These are phyloP conservation scores for Kodamaea fungicola DNA, from an alignment of 1,139 yeast genomes.

Conservation along the genomic window DNA sequence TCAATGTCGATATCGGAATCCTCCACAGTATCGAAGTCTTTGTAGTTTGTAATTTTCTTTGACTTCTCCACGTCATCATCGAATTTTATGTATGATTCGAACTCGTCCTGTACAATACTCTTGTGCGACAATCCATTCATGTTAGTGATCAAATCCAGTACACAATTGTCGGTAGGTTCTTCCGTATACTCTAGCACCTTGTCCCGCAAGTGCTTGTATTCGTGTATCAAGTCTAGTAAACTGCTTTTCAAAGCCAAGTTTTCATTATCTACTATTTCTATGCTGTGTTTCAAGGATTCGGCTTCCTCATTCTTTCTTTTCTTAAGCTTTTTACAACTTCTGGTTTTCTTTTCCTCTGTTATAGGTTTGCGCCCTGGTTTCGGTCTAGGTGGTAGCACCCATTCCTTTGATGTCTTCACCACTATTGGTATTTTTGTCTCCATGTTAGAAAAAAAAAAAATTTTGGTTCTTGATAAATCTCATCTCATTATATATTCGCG, in stretches of 20 bases:
- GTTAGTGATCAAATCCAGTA: conserved; percentile 25
- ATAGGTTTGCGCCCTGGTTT: conserved; percentile 21
- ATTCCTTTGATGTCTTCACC: conserved; percentile 20
- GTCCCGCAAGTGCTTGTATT: conserved; percentile 37
- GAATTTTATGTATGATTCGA: conserved; percentile 7
- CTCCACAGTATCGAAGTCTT: conserved; percentile 15
- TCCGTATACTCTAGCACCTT: conserved; percentile 27
- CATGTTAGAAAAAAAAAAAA: background rate
- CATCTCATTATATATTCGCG: background rate
- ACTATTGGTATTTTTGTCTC: conserved; percentile 7
- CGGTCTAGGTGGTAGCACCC: conserved; percentile 27
- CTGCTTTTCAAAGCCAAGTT: conserved; percentile 35
- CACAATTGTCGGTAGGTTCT: conserved; percentile 8
- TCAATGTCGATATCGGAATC: conserved; percentile 18
- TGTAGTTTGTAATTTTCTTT: conserved; percentile 12
- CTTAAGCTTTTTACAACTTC: conserved; percentile 2
- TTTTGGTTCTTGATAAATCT: background rate
- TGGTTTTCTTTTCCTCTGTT: conserved; percentile 3
- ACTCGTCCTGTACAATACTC: conserved; percentile 1
- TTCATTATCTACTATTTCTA: conserved; percentile 31
- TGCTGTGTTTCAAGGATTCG: conserved; percentile 15
- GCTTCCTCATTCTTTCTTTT: conserved; percentile 7
- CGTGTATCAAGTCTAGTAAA: conserved; percentile 38
- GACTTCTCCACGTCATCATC: conserved; percentile 4
- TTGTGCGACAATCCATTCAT: conserved; percentile 26